These are phyloP conservation scores for Simplicillium sp. DNA, from an alignment of 2,329 filamentous ascomycete species.

Conservation along the genomic window DNA sequence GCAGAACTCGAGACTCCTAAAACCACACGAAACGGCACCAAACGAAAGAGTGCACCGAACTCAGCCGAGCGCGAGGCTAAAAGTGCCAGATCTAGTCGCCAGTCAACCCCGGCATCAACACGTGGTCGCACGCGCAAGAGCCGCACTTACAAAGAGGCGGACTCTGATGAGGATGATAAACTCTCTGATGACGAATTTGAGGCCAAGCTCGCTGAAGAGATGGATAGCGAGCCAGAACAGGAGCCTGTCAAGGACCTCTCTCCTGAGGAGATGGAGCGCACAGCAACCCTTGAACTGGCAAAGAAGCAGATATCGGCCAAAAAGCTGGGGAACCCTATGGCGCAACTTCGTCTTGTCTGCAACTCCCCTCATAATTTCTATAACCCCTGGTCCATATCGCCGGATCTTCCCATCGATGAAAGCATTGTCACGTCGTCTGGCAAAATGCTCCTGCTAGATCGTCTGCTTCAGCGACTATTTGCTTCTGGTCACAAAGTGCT, in stretches of 20 bases:
- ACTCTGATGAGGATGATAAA: conserved; percentile 50
- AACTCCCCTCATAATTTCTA: conserved; percentile 97
- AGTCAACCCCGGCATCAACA: conserved; percentile 59
- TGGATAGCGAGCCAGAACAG: conserved; percentile 29
- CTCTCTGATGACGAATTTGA: conserved; percentile 83
- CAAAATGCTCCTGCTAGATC: conserved; percentile 91
- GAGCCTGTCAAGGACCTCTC: conserved; percentile 23
- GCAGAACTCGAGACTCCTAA: conserved; percentile 8
- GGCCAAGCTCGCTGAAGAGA: conserved; percentile 58
- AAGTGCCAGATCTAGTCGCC: conserved; percentile 63
- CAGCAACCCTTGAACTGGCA: conserved; percentile 66
- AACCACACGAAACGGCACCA: conserved; percentile 14
- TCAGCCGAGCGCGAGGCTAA: conserved; percentile 41
- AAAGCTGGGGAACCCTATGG: conserved; percentile 85
- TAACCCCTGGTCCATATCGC: conserved; percentile 66
- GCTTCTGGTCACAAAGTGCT: conserved; percentile 75
- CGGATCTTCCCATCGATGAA: conserved; percentile 59
- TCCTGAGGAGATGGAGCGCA: conserved; percentile 53
- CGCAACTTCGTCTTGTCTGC: conserved; percentile 85
- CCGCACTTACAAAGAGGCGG: conserved; percentile 39
- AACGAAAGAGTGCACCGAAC: conserved; percentile 21
- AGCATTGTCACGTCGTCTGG: conserved; percentile 78
- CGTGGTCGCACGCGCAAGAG: conserved; percentile 41
- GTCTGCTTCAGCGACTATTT: conserved; percentile 70
- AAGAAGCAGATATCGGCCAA: conserved; percentile 82